A percentile compares a stretch with the other conserved stretches of the same genome.
These are phyloP conservation scores for Coemansia sp. DNA, from an alignment of 192 early-diverging fungal genomes.

Conservation along the genomic window DNA sequence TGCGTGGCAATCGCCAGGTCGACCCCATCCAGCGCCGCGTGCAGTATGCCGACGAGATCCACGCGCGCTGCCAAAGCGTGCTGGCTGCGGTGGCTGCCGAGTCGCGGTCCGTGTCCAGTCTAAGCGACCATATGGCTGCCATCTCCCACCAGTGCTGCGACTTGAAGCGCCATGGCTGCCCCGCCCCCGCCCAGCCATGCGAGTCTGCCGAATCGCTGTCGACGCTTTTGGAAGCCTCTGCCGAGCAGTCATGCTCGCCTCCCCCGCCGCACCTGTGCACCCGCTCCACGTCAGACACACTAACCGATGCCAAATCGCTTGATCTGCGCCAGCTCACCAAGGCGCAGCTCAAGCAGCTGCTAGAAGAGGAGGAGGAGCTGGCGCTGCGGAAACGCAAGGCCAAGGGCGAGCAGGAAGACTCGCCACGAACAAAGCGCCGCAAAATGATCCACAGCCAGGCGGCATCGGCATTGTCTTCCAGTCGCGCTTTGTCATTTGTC, in stretches of 20 bases:
- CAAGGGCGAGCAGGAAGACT: constrained; percentile 34
- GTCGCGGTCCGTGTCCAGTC: constrained; percentile 5
- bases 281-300: constrained; percentile 20
- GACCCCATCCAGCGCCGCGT: constrained; percentile 41
- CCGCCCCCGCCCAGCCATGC: not conserved
- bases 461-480: not conserved
- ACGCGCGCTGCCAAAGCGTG: constrained; percentile 25
- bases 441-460: constrained; percentile 33
- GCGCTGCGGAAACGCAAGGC: constrained; percentile 27
- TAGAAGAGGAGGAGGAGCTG: constrained; percentile 1
- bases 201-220: constrained; percentile 21
- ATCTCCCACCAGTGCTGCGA: constrained; percentile 30
- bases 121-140: constrained; percentile 23
- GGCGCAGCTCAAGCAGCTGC: constrained; percentile 5
- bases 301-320: constrained; percentile 1
- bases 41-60: constrained; percentile 39
- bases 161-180: constrained; percentile 1
- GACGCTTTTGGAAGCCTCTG: constrained; percentile 10
- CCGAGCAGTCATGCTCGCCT: not conserved
- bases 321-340: constrained; percentile 1
- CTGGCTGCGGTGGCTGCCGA: constrained; percentile 11
- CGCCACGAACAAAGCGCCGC: constrained; percentile 39
- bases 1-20: constrained; percentile 39
- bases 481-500: constrained; percentile 5
- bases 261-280: constrained; percentile 1